A percentile compares a stretch with the other conserved stretches of the same genome.
Conservation (phyloP, 495 filamentous ascomycete species). For the Penicillium longicatenatum region DNA sequence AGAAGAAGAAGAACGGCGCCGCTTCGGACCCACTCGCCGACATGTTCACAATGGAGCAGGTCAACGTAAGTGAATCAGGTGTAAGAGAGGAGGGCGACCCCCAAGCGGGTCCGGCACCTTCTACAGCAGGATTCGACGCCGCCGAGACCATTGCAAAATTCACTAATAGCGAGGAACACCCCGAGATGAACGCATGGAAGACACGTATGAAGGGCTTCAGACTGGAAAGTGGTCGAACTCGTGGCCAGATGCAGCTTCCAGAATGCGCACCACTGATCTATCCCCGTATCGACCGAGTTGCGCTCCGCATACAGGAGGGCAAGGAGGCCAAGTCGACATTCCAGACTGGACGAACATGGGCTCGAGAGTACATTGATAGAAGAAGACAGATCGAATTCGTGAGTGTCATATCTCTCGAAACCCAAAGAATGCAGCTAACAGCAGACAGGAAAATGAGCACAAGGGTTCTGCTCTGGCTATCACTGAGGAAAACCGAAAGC, state of each 20-base stretch:
- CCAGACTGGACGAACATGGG: conserved; percentile 13
- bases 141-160: conserved; percentile 7
- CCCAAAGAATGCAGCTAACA: not conserved
- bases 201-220: conserved; percentile 10
- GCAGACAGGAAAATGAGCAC: conserved; percentile 11
- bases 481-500: not conserved
- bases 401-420: not conserved
- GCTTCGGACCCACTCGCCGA: not conserved
- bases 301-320: conserved; percentile 4
- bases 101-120: not conserved
- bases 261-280: conserved; percentile 18
- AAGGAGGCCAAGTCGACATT: conserved; percentile 4
- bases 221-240: conserved; percentile 13
- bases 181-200: conserved; percentile 8
- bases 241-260: conserved; percentile 12
- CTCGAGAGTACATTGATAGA: conserved; percentile 16
- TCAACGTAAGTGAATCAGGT: conserved; percentile 7
- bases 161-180: conserved; percentile 11
- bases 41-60: conserved; percentile 14
- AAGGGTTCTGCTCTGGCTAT: conserved; percentile 9
- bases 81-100: not conserved
- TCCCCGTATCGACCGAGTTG: conserved; percentile 16
- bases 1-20: not conserved
- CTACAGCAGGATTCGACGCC: not conserved
- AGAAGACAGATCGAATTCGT: conserved; percentile 13